Evolutionary conservation across 805 yeast species (phyloP), one percentile per base, ranked within the genome.

Genomic region (Ogataea wickerhamii): DNA sequence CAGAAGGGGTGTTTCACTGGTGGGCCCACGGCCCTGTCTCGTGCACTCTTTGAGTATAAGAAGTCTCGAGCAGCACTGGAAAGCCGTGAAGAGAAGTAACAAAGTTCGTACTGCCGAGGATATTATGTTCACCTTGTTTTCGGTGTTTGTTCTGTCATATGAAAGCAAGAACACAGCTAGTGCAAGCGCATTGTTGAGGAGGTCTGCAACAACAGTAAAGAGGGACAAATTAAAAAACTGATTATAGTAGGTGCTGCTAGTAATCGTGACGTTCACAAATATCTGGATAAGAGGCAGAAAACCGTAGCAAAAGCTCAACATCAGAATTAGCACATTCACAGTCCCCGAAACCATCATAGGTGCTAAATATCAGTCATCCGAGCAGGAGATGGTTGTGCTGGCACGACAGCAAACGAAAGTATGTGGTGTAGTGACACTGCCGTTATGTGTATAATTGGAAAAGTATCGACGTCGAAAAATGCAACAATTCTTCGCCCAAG

Each of bases 261-360:
- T 29, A 12, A 31, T 29, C 12, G 24, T 31, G n/a, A 32, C 28
- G 32, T 34, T 40, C n/a, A 40, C 20, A 4, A 27, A 20, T 6
- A 45, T 17, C 30, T 39, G 47, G 12, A 36, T 13, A 10, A 28
- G 10, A 3, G 43, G 47, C 3, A 38, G 40, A 4, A 35, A 6
- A 2, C 40, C 38, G 14, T 25, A 36, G 12, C 22, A 10, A n/a
- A 43, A 6, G 20, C 28, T 29, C 20, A 40, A 17, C 17, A 28
- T 17, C 17, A 36, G 29, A 25, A 32, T 17, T 16, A 40, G 21
- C 19, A 7, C 20, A 29, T 18, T 13, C 8, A 12, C 25, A 22
- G 25, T 22, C 25, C 8, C 12, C 12, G 12, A 22, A 12, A 12
- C 25, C 25, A 22, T 22, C 8, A 22, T 22, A 12, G 8, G 12